A percentile compares a stretch with the other conserved stretches of the same genome.
Evolutionary conservation across 2,329 filamentous ascomycete species (phyloP).

Genomic region (Apiospora kogelbergensis): DNA sequence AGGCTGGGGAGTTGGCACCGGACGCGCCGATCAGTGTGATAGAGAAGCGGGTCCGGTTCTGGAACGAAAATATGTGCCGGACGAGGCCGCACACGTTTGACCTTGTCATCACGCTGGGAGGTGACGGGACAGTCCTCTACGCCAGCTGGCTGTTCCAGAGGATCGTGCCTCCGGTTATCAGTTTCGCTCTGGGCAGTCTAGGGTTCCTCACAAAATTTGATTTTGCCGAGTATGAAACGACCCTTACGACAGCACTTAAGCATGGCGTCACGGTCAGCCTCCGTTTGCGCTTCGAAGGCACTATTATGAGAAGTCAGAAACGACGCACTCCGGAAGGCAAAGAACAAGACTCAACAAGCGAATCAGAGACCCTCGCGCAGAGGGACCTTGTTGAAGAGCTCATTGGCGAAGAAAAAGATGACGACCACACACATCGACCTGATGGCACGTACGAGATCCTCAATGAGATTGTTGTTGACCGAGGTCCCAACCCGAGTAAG

Average conservation of each 20-base stretch:
- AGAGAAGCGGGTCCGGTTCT: conserved; percentile 68
- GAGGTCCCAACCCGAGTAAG: conserved; percentile 88
- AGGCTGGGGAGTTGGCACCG: conserved; percentile 33
- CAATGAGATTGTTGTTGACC: conserved; percentile 95
- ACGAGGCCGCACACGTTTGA: conserved; percentile 85
- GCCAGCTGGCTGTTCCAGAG: conserved; percentile 96
- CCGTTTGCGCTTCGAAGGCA: conserved; percentile 87
- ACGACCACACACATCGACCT: conserved; percentile 80
- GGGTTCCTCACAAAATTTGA: conserved; percentile 98
- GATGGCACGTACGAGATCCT: conserved; percentile 86
- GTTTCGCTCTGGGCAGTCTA: conserved; percentile 86
- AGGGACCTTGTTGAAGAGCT: conserved; percentile 86
- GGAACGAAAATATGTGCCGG: conserved; percentile 78
- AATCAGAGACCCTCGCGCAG: conserved; percentile 34
- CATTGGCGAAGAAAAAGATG: conserved; percentile 80
- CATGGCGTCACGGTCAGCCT: conserved; percentile 89
- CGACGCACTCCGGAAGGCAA: conserved; percentile 33
- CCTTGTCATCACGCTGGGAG: conserved; percentile 87
- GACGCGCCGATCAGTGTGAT: conserved; percentile 37
- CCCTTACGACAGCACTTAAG: conserved; percentile 68
- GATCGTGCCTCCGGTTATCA: conserved; percentile 89
- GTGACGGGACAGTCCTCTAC: conserved; percentile 96
- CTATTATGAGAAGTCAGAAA: conserved; percentile 78
- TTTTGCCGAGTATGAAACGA: conserved; percentile 71
- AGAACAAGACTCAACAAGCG: conserved; percentile 19